phyloP scores from a whole-genome alignment of 2,329 filamentous ascomycete species.

The Rutstroemia sp. region DNA sequence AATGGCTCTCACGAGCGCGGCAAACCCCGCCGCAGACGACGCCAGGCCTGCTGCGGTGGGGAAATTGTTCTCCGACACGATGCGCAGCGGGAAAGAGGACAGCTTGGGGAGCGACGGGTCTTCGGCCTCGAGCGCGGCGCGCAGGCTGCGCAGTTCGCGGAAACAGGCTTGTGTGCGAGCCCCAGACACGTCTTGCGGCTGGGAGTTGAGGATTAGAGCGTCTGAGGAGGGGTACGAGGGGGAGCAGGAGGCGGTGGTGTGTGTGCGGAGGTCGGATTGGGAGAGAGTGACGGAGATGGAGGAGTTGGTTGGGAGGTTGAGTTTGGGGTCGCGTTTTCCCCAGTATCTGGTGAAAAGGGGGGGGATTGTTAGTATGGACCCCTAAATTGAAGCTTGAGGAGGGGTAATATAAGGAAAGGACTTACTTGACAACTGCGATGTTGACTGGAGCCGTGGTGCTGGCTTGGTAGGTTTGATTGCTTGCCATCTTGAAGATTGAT shows the following conservation, averaged over 20 bases:
- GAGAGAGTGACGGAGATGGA: slow-evolving; percentile 95
- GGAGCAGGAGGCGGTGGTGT: slow-evolving; percentile 92
- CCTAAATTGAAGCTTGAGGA: slow-evolving; percentile 8
- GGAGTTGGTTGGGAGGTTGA: slow-evolving; percentile 97
- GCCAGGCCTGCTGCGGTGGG: slow-evolving; percentile 89
- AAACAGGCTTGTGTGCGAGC: slow-evolving; percentile 94
- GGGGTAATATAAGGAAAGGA: not conserved
- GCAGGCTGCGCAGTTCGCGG: slow-evolving; percentile 71
- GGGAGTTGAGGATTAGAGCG: slow-evolving; percentile 76
- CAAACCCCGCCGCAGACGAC: slow-evolving; percentile 63
- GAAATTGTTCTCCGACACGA: slow-evolving; percentile 98
- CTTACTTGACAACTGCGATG: slow-evolving; percentile 93
- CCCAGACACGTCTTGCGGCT: slow-evolving; percentile 74
- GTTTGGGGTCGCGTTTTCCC: slow-evolving; percentile 89
- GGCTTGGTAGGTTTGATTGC: slow-evolving; percentile 64
- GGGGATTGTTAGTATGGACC: slow-evolving; percentile 13
- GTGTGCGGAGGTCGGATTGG: slow-evolving; percentile 85
- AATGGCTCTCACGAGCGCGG: slow-evolving; percentile 72
- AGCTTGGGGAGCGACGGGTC: slow-evolving; percentile 76
- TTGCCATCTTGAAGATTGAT: slow-evolving; percentile 25
- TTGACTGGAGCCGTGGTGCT: slow-evolving; percentile 97
- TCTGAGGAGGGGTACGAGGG: slow-evolving; percentile 59
- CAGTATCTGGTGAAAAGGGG: slow-evolving; percentile 56
- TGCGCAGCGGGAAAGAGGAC: slow-evolving; percentile 66
- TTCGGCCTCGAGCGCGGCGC: slow-evolving; percentile 64